Evolutionary conservation across 768 basidiomycete species (phyloP).

Genomic region (Kwoniella heveanensis): DNA sequence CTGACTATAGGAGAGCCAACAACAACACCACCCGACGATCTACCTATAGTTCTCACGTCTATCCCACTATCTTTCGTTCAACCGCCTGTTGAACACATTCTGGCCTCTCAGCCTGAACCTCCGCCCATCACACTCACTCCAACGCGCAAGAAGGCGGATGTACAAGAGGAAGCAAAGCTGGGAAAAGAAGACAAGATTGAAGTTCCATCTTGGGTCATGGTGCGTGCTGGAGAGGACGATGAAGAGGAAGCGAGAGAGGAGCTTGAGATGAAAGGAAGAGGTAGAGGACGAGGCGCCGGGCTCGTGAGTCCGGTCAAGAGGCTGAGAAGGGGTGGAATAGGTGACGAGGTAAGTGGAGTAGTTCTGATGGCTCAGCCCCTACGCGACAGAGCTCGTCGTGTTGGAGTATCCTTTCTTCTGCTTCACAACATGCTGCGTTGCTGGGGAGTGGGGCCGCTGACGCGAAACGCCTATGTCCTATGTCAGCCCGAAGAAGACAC

Average conservation of each 20-base stretch:
- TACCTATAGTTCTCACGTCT: conserved; percentile 74
- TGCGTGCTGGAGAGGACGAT: conserved; percentile 33
- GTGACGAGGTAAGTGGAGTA: conserved; percentile 68
- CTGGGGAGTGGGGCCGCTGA: no score
- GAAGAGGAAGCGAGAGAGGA: conserved; percentile 35
- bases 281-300: background rate
- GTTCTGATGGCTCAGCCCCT: no score
- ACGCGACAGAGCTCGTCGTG: no score
- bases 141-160: conserved; percentile 59
- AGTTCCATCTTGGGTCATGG: conserved; percentile 61
- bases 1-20: conserved; percentile 66
- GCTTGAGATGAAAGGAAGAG: conserved; percentile 3
- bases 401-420: no score
- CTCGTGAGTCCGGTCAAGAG: conserved; percentile 61
- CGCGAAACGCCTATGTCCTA: no score
- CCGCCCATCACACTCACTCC: conserved; percentile 54
- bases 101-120: background rate
- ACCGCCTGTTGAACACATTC: conserved; percentile 10
- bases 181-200: conserved; percentile 72
- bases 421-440: no score
- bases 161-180: conserved; percentile 63
- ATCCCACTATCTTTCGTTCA: conserved; percentile 62
- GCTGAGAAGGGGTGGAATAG: conserved; percentile 59
- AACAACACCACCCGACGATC: conserved; percentile 68
- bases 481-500: conserved; percentile 66